Percentiles rank a stretch among this genome's conserved stretches.
phyloP scores from a whole-genome alignment of 371 early-diverging fungal genomes.

The Mortierella sp. region DNA sequence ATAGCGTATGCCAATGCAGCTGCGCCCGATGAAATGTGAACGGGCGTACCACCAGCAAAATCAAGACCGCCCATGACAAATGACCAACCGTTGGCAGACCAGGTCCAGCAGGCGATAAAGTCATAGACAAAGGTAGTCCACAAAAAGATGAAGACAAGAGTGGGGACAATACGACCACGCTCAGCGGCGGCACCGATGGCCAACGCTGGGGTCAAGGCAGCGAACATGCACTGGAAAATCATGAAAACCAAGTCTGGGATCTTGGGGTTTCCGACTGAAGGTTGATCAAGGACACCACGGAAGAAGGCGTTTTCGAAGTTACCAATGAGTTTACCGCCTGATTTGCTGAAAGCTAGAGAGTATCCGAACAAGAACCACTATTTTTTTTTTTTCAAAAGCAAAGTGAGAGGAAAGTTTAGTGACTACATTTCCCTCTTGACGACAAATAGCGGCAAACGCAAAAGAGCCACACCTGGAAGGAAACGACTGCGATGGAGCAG shows the following conservation, averaged over 20 bases:
- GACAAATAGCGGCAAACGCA: not conserved
- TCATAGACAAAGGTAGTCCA: conserved; percentile 95
- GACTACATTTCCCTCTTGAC: not conserved
- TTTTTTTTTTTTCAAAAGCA: not conserved
- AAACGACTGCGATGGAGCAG: conserved; percentile 47
- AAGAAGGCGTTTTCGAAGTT: conserved; percentile 82
- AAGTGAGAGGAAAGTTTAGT: not conserved
- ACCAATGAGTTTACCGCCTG: conserved; percentile 80
- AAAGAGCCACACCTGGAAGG: conserved; percentile 36
- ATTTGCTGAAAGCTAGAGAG: conserved; percentile 84
- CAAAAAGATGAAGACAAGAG: conserved; percentile 89
- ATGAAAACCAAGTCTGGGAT: conserved; percentile 80
- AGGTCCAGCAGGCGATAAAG: conserved; percentile 92
- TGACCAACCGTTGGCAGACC: conserved; percentile 89
- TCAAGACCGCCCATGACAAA: conserved; percentile 80
- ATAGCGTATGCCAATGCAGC: conserved; percentile 90
- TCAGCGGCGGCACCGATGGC: conserved; percentile 93
- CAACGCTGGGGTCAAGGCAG: conserved; percentile 89
- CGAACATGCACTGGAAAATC: conserved; percentile 88
- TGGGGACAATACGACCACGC: conserved; percentile 87
- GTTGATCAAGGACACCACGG: conserved; percentile 66
- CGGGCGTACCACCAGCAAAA: conserved; percentile 93
- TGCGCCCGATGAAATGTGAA: conserved; percentile 92
- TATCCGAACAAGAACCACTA: conserved; percentile 62
- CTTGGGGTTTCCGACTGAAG: conserved; percentile 71